phyloP scores from a whole-genome alignment of 2,329 filamentous ascomycete species.

The Aspergillus quadricinctus region DNA sequence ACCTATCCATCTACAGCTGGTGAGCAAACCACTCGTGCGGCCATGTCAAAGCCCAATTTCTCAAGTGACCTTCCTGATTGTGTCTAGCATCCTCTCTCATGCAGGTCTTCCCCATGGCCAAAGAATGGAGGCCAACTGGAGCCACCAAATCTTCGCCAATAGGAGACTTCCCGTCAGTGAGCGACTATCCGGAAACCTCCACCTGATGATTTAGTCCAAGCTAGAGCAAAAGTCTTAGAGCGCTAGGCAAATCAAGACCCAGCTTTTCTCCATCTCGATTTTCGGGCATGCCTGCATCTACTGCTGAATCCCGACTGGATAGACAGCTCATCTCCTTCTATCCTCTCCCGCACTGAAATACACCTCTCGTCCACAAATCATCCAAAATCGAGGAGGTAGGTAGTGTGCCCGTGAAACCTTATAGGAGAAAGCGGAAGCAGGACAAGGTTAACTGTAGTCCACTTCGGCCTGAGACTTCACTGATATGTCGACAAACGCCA shows the following conservation, averaged over 20 bases:
- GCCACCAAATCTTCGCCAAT: conserved; percentile 2
- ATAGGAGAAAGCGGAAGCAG: not conserved
- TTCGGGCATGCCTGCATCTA: not conserved
- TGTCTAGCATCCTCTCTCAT: conserved; percentile 8
- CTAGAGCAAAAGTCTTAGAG: not conserved
- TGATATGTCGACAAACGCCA: conserved; percentile 21
- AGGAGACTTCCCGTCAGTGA: not conserved
- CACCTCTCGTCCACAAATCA: not conserved
- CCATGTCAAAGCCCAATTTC: not conserved
- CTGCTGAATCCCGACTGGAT: not conserved
- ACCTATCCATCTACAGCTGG: not conserved
- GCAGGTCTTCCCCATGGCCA: not conserved
- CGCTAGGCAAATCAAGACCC: not conserved
- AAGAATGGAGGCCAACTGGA: conserved; percentile 8
- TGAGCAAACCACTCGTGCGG: not conserved
- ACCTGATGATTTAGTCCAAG: not conserved
- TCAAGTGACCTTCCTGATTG: conserved; percentile 14
- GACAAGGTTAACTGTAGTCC: conserved; percentile 1
- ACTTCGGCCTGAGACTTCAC: conserved; percentile 8
- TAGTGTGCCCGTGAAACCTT: not conserved
- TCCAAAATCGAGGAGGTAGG: not conserved
- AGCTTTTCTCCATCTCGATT: not conserved
- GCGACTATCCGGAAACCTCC: not conserved
- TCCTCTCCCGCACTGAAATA: not conserved
- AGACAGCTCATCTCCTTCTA: not conserved